Conservation (phyloP, 768 basidiomycete species). For the Lepiota venenata region DNA sequence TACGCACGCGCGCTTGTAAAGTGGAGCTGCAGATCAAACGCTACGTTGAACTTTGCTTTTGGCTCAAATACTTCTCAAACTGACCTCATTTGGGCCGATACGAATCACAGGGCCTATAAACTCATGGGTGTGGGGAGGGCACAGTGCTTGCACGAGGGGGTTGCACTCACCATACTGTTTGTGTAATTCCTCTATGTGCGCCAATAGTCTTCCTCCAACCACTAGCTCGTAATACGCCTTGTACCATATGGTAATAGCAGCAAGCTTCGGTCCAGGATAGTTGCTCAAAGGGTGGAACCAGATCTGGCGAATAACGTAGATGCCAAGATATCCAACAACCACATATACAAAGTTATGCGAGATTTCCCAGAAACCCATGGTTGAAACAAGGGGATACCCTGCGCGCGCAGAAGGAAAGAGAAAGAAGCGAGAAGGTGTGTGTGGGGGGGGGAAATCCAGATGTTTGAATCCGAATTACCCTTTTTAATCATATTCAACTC, state of each 20-base stretch:
- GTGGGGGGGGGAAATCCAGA: too few species aligned
- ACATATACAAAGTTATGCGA: neutral
- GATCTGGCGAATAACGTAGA: slow-evolving; percentile 17
- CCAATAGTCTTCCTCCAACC: slow-evolving; percentile 22
- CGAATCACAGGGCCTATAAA: slow-evolving; percentile 30
- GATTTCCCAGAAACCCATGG: neutral
- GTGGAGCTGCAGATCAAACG: slow-evolving; percentile 26
- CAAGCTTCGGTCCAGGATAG: slow-evolving; percentile 27
- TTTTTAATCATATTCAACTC: too few species aligned
- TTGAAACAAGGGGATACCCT: too few species aligned
- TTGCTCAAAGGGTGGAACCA: slow-evolving; percentile 23
- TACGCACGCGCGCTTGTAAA: slow-evolving; percentile 30
- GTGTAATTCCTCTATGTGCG: slow-evolving; percentile 24
- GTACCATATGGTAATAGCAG: slow-evolving; percentile 23
- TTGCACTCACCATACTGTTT: slow-evolving; percentile 19
- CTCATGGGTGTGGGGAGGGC: neutral
- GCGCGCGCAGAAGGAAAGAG: too few species aligned
- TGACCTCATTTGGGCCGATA: slow-evolving; percentile 33
- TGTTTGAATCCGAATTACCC: too few species aligned
- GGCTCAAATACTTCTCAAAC: neutral
- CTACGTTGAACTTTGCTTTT: neutral
- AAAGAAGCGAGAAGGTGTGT: too few species aligned
- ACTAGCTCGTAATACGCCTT: slow-evolving; percentile 24
- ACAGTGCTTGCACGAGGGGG: neutral
- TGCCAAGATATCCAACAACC: slow-evolving; percentile 9